Percentiles rank a stretch among this genome's conserved stretches.
Evolutionary conservation across 1,284 basidiomycete genomes (phyloP).

Genomic region (Tilletia indica): DNA sequence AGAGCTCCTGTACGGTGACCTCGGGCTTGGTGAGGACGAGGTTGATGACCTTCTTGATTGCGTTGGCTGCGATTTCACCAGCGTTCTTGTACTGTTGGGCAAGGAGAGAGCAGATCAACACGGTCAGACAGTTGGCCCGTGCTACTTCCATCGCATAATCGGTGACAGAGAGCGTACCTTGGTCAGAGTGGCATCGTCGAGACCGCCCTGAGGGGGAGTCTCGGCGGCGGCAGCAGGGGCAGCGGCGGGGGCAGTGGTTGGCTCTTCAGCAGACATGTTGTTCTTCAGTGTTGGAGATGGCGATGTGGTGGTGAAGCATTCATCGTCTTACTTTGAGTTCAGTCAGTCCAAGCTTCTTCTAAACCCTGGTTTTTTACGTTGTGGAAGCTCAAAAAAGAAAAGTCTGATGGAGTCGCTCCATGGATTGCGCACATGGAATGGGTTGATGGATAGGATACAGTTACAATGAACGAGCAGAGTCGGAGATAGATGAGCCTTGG

Average conservation of each 20-base stretch:
- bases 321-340: too few species aligned
- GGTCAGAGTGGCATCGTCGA: constrained; percentile 49
- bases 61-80: constrained; percentile 81
- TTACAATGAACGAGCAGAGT: too few species aligned
- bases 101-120: neutral
- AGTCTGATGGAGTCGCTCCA: too few species aligned
- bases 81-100: constrained; percentile 68
- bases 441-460: too few species aligned
- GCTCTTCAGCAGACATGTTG: constrained; percentile 16
- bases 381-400: too few species aligned
- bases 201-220: constrained; percentile 7
- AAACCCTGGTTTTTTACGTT: too few species aligned
- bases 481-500: too few species aligned
- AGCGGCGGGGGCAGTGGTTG: constrained; percentile 2
- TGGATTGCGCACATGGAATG: too few species aligned
- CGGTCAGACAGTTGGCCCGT: neutral
- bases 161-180: constrained; percentile 27
- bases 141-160: neutral
- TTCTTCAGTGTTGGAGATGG: neutral
- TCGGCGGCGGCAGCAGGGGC: constrained; percentile 6
- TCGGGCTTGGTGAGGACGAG: constrained; percentile 62
- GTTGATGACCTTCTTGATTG: constrained; percentile 72
- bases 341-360: too few species aligned
- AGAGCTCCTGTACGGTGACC: constrained; percentile 84
- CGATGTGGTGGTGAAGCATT: neutral